Evolutionary conservation across 2,329 filamentous ascomycete species (phyloP).

Genomic region (Albifimbria verrucaria): DNA sequence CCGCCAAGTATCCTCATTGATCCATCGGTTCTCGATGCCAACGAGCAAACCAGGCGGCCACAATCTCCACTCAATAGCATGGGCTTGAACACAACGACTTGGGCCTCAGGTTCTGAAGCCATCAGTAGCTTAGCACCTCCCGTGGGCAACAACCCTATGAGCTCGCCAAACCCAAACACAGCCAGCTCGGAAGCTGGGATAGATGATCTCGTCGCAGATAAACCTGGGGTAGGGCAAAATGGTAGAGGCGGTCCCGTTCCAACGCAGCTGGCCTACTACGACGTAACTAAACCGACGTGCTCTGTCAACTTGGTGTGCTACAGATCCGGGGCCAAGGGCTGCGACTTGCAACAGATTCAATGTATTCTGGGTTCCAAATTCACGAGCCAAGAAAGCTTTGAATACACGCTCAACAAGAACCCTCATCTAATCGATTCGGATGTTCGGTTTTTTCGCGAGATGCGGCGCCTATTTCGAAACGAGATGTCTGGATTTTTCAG

Average conservation of each 20-base stretch:
- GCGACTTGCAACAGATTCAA: constrained; percentile 5
- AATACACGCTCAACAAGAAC: background rate
- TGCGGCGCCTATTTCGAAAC: background rate
- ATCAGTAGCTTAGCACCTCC: background rate
- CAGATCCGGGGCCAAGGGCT: constrained; percentile 3
- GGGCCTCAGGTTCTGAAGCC: background rate
- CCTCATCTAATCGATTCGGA: background rate
- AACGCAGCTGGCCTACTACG: background rate
- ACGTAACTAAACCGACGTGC: constrained; percentile 2
- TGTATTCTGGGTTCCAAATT: background rate
- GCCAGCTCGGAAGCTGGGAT: background rate
- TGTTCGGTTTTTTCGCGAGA: background rate
- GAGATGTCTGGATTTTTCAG: constrained; percentile 3
- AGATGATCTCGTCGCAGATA: background rate
- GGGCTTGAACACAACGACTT: background rate
- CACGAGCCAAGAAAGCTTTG: background rate
- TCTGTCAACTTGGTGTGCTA: constrained; percentile 8
- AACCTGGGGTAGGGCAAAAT: background rate
- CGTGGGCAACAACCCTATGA: background rate
- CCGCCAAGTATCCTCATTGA: background rate
- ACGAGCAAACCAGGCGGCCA: background rate
- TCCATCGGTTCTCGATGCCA: background rate
- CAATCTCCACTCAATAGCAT: background rate
- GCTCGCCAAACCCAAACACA: background rate
- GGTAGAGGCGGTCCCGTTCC: background rate